phyloP scores from a whole-genome alignment of 2,329 filamentous ascomycete genomes.

The Ramularia endophylla region DNA sequence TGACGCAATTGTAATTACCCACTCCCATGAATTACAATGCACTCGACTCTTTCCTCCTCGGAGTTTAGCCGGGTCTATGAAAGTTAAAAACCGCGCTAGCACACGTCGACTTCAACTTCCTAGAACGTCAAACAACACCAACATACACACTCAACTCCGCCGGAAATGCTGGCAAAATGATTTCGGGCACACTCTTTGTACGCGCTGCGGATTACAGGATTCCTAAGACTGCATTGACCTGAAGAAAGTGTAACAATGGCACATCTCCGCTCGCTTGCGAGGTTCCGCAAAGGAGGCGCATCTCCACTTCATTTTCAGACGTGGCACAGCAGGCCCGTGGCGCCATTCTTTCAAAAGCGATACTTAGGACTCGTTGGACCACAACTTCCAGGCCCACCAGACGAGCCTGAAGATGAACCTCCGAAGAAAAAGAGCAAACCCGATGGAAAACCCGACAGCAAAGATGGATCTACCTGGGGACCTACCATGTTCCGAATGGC shows the following conservation, averaged over 20 bases:
- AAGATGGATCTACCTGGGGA: constrained; percentile 21
- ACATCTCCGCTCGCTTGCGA: constrained; percentile 1
- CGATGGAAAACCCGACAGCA: constrained; percentile 6
- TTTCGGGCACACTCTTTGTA: too few species aligned
- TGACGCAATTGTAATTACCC: too few species aligned
- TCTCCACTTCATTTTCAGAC: constrained; percentile 3
- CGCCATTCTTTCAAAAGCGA: constrained; percentile 6
- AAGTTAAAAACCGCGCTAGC: too few species aligned
- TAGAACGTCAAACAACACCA: too few species aligned
- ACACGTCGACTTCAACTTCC: too few species aligned
- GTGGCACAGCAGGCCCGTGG: not conserved
- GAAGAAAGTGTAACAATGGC: constrained; percentile 1
- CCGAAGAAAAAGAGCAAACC: constrained; percentile 6
- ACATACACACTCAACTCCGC: too few species aligned
- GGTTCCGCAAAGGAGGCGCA: constrained; percentile 2
- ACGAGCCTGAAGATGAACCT: constrained; percentile 15
- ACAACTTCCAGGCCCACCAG: constrained; percentile 18
- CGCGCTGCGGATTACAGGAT: too few species aligned
- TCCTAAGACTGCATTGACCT: too few species aligned
- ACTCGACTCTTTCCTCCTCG: too few species aligned
- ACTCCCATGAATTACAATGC: too few species aligned
- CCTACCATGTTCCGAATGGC: constrained; percentile 47
- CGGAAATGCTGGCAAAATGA: too few species aligned
- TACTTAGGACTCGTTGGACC: constrained; percentile 11
- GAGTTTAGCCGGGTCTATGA: too few species aligned